phyloP scores from a whole-genome alignment of 306 rosid genomes.

The Chamaecrista fasciculata region DNA sequence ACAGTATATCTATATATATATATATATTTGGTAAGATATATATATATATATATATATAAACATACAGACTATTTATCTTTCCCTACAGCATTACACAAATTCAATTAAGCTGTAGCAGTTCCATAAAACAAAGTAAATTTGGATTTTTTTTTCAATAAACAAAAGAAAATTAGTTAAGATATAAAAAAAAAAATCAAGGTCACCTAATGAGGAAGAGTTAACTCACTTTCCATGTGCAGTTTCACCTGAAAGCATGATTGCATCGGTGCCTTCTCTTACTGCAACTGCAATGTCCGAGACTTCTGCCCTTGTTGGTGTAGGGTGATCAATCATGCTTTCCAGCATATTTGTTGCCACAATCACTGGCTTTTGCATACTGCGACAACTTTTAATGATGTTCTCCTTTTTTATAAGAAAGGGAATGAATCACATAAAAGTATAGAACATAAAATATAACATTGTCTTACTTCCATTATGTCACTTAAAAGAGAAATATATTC shows the following conservation, averaged over 20 bases:
- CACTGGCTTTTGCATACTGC: conserved; percentile 78
- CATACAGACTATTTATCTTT: neutral
- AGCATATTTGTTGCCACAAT: conserved; percentile 98
- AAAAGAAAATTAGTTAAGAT: no score
- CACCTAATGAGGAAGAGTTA: conserved; percentile 25
- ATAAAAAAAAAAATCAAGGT: neutral
- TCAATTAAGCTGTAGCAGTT: neutral
- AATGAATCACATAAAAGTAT: conserved; percentile 17
- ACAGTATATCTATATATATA: no score
- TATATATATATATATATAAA: no score
- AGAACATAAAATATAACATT: conserved; percentile 7
- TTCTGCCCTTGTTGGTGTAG: conserved; percentile 96
- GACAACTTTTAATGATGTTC: conserved; percentile 81
- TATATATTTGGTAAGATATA: no score
- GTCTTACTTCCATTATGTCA: conserved; percentile 17
- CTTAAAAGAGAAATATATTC: neutral
- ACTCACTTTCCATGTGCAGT: conserved; percentile 98
- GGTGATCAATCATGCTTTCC: conserved; percentile 95
- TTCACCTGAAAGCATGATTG: conserved; percentile 98
- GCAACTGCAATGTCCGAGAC: conserved; percentile 95
- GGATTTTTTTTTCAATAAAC: no score
- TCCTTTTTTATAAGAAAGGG: conserved; percentile 48
- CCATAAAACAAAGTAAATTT: neutral
- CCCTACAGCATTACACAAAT: neutral
- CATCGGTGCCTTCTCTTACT: conserved; percentile 92